phyloP scores from a whole-genome alignment of 2,329 filamentous ascomycete genomes.

The Decorospora gaudefroyi region DNA sequence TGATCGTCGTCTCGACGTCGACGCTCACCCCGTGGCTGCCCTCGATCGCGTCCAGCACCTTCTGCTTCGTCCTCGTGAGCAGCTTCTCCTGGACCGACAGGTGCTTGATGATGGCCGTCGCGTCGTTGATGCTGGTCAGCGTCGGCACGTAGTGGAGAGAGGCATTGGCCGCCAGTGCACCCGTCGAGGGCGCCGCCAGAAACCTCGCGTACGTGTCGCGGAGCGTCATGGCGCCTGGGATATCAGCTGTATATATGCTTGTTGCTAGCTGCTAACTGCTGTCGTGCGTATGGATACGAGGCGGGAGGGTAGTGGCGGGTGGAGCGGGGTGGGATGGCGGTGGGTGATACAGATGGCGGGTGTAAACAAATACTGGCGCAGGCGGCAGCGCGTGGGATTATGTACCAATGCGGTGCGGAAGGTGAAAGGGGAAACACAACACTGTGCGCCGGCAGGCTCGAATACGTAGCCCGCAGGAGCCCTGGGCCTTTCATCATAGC shows the following conservation, averaged over 20 bases:
- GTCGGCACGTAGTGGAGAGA: conserved; percentile 83
- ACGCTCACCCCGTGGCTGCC: conserved; percentile 69
- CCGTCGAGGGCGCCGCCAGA: conserved; percentile 50
- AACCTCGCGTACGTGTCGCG: conserved; percentile 54
- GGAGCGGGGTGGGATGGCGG: conserved; percentile 15
- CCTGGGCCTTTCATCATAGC: conserved; percentile 11
- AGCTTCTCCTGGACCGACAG: conserved; percentile 70
- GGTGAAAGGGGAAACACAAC: conserved; percentile 19
- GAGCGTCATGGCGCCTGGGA: conserved; percentile 29
- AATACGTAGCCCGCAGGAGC: conserved; percentile 7
- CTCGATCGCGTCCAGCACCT: conserved; percentile 74
- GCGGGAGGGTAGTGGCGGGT: conserved; percentile 9
- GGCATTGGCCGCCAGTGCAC: conserved; percentile 52
- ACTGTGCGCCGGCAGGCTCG: conserved; percentile 9
- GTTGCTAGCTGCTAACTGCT: conserved; percentile 21
- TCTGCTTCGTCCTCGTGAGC: conserved; percentile 82
- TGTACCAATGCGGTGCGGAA: conserved; percentile 10
- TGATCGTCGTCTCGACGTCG: conserved; percentile 80
- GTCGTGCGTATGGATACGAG: conserved; percentile 17
- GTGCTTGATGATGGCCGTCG: conserved; percentile 81
- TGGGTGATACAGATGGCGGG: conserved; percentile 7
- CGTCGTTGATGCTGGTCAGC: conserved; percentile 71
- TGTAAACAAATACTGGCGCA: conserved; percentile 23
- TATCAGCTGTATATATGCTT: conserved; percentile 9
- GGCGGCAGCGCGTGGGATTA: conserved; percentile 9